Percentiles rank a stretch among this genome's conserved stretches.
Evolutionary conservation across 2,329 filamentous ascomycete genomes (phyloP).

Genomic region (Microcyclosporella mali): DNA sequence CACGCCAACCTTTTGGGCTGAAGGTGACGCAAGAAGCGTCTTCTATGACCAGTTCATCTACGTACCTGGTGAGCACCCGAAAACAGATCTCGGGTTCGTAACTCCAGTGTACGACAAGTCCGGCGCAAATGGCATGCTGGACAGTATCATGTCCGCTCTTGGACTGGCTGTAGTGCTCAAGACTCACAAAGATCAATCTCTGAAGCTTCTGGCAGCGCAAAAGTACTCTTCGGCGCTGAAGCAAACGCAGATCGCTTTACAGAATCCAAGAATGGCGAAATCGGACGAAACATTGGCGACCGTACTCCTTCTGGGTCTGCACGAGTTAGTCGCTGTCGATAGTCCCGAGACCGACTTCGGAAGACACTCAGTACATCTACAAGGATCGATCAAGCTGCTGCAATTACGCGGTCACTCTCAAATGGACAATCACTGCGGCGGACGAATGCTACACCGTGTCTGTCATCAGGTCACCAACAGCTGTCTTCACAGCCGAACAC

Average conservation of each 20-base stretch:
- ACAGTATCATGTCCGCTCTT: slow-evolving; percentile 4
- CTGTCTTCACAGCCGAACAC: slow-evolving; percentile 1
- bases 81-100: slow-evolving; percentile 8
- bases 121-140: slow-evolving; percentile 4
- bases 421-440: slow-evolving; percentile 3
- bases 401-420: slow-evolving; percentile 5
- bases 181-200: not conserved
- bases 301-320: slow-evolving; percentile 5
- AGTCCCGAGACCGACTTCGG: not conserved
- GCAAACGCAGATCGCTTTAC: slow-evolving; percentile 4
- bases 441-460: slow-evolving; percentile 4
- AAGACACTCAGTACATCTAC: slow-evolving; percentile 5
- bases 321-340: slow-evolving; percentile 5
- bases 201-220: not conserved
- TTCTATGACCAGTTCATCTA: slow-evolving; percentile 7
- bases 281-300: slow-evolving; percentile 8
- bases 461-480: slow-evolving; percentile 1
- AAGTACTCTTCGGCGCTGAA: slow-evolving; percentile 3
- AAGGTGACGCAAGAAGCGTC: slow-evolving; percentile 1
- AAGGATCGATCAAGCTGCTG: slow-evolving; percentile 6
- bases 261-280: slow-evolving; percentile 1
- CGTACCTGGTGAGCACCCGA: not conserved
- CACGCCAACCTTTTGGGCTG: slow-evolving; percentile 1
- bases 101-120: slow-evolving; percentile 1
- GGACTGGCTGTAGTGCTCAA: slow-evolving; percentile 1